phyloP scores from a whole-genome alignment of 2,329 filamentous ascomycete genomes.

The Aspergillus sp. region DNA sequence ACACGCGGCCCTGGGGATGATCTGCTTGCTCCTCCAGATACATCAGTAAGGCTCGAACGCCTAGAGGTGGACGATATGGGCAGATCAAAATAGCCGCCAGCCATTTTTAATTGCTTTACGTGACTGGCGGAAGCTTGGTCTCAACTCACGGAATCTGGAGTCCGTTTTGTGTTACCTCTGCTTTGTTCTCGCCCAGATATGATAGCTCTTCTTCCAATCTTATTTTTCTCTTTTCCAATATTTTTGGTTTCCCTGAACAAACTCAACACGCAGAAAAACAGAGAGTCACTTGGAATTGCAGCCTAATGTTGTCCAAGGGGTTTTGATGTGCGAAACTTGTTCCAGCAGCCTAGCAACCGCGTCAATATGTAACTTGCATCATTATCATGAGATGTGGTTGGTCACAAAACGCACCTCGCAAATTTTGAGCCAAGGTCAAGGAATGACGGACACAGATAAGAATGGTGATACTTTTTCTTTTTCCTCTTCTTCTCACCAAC shows the following conservation, averaged over 20 bases:
- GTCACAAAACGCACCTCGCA: slow-evolving; percentile 16
- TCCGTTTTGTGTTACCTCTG: slow-evolving; percentile 15
- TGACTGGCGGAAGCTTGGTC: slow-evolving; percentile 4
- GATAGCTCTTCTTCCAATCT: neutral
- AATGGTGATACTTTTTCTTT: slow-evolving; percentile 8
- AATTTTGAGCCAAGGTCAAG: slow-evolving; percentile 14
- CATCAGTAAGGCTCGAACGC: slow-evolving; percentile 30
- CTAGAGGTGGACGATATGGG: slow-evolving; percentile 28
- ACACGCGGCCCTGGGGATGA: slow-evolving; percentile 28
- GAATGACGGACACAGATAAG: slow-evolving; percentile 15
- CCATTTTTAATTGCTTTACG: slow-evolving; percentile 29
- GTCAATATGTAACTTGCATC: slow-evolving; percentile 19
- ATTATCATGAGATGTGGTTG: slow-evolving; percentile 9
- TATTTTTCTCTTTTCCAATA: neutral
- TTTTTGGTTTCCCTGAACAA: neutral
- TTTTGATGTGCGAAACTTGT: neutral
- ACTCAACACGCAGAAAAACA: neutral
- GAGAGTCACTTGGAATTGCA: neutral
- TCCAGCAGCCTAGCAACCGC: slow-evolving; percentile 16
- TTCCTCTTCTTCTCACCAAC: neutral
- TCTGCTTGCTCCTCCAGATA: slow-evolving; percentile 21
- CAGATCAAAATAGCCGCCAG: slow-evolving; percentile 37
- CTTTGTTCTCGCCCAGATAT: neutral
- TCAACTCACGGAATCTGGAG: slow-evolving; percentile 8
- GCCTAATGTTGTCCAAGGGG: neutral